Conservation (phyloP, 805 yeast genomes). For the Cyberlindnera euphorbiae region DNA sequence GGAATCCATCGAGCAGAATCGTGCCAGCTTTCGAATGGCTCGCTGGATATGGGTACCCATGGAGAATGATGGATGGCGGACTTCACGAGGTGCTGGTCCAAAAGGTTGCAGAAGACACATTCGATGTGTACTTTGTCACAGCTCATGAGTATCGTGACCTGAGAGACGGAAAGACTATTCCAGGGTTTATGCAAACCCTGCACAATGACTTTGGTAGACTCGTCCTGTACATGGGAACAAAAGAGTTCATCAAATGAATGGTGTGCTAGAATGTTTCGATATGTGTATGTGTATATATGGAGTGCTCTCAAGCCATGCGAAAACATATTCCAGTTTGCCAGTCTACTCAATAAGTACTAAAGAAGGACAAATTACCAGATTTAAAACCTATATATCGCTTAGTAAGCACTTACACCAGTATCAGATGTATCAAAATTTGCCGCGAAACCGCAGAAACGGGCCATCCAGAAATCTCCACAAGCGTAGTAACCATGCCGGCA, state of each 20-base stretch:
- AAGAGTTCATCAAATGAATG: neutral
- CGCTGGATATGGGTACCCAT: slow-evolving; percentile 23
- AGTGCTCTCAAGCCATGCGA: too few species aligned
- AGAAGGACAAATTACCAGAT: too few species aligned
- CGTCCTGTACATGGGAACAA: slow-evolving; percentile 11
- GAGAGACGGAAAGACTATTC: slow-evolving; percentile 24
- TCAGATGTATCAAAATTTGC: too few species aligned
- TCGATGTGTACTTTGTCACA: slow-evolving; percentile 19
- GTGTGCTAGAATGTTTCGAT: too few species aligned
- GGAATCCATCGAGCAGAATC: slow-evolving; percentile 4
- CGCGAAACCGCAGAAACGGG: too few species aligned
- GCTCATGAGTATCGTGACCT: slow-evolving; percentile 21
- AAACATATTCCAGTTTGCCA: too few species aligned
- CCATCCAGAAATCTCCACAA: too few species aligned
- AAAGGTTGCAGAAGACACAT: slow-evolving; percentile 1
- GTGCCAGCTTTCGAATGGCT: slow-evolving; percentile 16
- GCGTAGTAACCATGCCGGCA: too few species aligned
- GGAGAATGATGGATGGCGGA: slow-evolving; percentile 27
- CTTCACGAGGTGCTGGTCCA: slow-evolving; percentile 17
- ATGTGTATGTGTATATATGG: too few species aligned
- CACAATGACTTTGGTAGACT: slow-evolving; percentile 20
- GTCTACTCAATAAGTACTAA: too few species aligned
- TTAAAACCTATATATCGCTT: too few species aligned
- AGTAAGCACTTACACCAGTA: too few species aligned
- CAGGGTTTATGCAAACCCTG: slow-evolving; percentile 12